Evolutionary conservation across 225 moss, liverwort and hornwort genomes (phyloP).

Genomic region (Pleurozium schreberi): DNA sequence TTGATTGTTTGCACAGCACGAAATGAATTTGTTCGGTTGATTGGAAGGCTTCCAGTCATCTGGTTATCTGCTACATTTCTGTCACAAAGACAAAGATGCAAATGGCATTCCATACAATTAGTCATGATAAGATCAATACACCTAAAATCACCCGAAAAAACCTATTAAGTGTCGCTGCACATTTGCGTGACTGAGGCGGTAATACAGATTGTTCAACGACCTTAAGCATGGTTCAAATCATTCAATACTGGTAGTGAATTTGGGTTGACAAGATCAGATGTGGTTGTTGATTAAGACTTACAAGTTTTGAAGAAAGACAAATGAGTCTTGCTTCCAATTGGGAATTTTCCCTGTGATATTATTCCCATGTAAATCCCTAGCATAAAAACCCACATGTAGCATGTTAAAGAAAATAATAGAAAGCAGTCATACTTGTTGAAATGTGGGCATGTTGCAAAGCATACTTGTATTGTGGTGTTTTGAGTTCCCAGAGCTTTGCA

Average conservation of each 20-base stretch:
- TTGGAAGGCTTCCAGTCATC: not conserved
- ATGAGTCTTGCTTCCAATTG: not conserved
- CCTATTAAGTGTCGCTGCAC: too few relatives aligned
- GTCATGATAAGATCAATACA: too few relatives aligned
- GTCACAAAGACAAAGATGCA: not conserved
- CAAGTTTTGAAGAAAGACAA: slow-evolving; percentile 14
- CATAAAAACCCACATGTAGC: not conserved
- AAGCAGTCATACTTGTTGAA: not conserved
- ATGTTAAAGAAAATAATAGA: not conserved
- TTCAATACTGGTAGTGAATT: not conserved
- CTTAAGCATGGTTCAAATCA: not conserved
- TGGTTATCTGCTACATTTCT: slow-evolving; percentile 9
- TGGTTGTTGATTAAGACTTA: not conserved
- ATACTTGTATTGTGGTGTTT: not conserved
- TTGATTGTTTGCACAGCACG: not conserved
- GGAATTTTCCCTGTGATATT: not conserved
- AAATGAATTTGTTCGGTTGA: not conserved
- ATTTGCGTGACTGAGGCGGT: too few relatives aligned
- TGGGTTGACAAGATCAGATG: not conserved
- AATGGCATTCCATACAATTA: not conserved
- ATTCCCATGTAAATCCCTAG: slow-evolving; percentile 11
- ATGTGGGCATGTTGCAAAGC: not conserved
- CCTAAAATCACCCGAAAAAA: not conserved
- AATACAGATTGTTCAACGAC: too few relatives aligned
- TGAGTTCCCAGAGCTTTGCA: not conserved